Percentiles rank a stretch among this genome's conserved stretches.
Conservation (phyloP, 805 yeast species). For the Priceomyces castillae region DNA sequence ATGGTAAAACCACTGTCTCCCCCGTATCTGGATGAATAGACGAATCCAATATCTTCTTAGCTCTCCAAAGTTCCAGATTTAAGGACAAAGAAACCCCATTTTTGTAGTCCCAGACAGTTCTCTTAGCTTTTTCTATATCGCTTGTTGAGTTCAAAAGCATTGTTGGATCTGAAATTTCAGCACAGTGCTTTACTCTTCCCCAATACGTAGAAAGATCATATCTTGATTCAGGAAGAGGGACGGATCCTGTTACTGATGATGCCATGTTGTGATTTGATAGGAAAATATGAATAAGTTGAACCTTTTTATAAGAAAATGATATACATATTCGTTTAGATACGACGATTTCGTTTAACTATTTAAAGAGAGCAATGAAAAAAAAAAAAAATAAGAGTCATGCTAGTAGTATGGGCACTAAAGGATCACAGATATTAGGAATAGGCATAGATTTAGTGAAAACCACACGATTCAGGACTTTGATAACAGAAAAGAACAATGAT, state of each 20-base stretch:
- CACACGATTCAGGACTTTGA: slow-evolving; percentile 44
- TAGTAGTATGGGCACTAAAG: background rate
- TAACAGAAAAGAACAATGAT: slow-evolving; percentile 29
- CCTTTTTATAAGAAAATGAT: background rate
- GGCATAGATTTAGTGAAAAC: slow-evolving; percentile 58
- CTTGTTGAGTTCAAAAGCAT: slow-evolving; percentile 72
- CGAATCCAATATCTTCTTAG: slow-evolving; percentile 84
- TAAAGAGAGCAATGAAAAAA: background rate
- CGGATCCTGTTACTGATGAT: slow-evolving; percentile 80
- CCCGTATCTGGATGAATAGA: slow-evolving; percentile 97
- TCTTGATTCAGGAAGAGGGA: slow-evolving; percentile 73
- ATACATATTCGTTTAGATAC: too few relatives aligned
- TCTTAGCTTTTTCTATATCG: slow-evolving; percentile 63
- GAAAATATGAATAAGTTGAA: background rate
- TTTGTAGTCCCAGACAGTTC: slow-evolving; percentile 66
- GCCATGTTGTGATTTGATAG: slow-evolving; percentile 55
- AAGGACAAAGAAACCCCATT: slow-evolving; percentile 63
- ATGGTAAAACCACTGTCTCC: slow-evolving; percentile 86
- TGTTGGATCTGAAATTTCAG: slow-evolving; percentile 87
- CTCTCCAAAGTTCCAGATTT: slow-evolving; percentile 84
- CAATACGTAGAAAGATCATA: slow-evolving; percentile 80
- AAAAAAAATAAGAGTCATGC: background rate
- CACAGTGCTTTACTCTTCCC: slow-evolving; percentile 95
- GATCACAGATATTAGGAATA: slow-evolving; percentile 34
- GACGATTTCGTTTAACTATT: background rate